Evolutionary conservation across 148 eudicot species (phyloP).

Genomic region (Persicaria tinctoria): DNA sequence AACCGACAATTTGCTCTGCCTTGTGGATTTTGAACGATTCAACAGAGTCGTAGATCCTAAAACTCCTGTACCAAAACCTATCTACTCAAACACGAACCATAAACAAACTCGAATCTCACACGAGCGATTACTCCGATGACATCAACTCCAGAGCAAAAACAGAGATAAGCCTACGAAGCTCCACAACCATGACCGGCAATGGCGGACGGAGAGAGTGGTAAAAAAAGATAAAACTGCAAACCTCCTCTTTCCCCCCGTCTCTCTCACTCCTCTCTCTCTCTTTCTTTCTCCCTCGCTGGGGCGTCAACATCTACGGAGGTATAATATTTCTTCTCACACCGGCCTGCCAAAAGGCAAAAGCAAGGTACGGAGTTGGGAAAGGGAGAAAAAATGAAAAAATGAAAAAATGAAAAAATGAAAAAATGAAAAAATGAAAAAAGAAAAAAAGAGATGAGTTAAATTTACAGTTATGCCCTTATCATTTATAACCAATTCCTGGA

Average conservation of each 20-base stretch:
- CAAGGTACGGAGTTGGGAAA: background rate
- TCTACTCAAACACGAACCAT: background rate
- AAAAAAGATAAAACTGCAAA: background rate
- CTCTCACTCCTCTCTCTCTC: conserved; percentile 15
- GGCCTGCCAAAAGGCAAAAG: conserved; percentile 12
- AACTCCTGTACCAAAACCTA: background rate
- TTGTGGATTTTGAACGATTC: conserved; percentile 10
- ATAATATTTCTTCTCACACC: conserved; percentile 1
- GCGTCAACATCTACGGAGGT: conserved; percentile 19
- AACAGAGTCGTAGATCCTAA: conserved; percentile 4
- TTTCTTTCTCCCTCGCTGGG: conserved; percentile 13
- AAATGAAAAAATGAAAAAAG: background rate
- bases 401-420: no score
- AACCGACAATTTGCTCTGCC: conserved; percentile 4
- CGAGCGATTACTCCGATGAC: background rate
- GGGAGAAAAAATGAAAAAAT: background rate
- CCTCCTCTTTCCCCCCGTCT: conserved; percentile 3
- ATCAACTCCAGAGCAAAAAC: background rate
- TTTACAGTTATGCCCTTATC: conserved; percentile 15
- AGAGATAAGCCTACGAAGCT: background rate
- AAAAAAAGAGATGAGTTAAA: background rate
- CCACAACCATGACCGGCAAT: background rate
- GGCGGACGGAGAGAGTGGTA: background rate
- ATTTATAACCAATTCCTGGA: conserved; percentile 6
- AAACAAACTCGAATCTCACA: background rate